phyloP scores from a whole-genome alignment of 805 yeast species.

The Brettanomyces sp. region DNA sequence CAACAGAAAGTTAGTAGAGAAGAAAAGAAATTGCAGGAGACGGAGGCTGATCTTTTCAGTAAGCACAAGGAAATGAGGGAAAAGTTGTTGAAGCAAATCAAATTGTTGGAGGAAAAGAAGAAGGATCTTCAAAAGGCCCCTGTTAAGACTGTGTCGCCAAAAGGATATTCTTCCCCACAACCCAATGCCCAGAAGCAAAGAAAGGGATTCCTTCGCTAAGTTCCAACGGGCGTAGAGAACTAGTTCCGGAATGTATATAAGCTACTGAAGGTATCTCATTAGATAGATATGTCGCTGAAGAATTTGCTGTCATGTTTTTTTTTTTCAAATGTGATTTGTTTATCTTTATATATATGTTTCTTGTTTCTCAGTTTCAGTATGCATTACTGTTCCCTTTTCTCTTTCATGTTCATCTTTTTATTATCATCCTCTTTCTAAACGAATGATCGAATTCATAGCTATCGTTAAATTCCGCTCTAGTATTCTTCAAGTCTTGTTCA shows the following conservation, averaged over 20 bases:
- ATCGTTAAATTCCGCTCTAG: no score
- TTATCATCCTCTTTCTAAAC: background rate
- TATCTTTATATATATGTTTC: no score
- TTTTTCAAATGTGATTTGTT: no score
- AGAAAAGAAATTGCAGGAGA: constrained; percentile 93
- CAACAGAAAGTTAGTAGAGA: constrained; percentile 93
- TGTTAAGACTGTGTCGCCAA: constrained; percentile 34
- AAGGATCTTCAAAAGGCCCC: constrained; percentile 57
- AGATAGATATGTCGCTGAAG: no score
- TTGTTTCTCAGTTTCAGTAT: no score
- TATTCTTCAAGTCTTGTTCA: no score
- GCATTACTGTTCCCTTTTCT: no score
- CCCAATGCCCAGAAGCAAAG: constrained; percentile 44
- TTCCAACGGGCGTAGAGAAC: no score
- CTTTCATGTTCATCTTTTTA: background rate
- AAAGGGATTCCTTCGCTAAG: constrained; percentile 65
- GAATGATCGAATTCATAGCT: no score
- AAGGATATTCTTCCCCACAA: constrained; percentile 1
- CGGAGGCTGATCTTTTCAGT: constrained; percentile 91
- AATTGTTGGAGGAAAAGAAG: constrained; percentile 86
- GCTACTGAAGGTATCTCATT: no score
- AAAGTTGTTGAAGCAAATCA: constrained; percentile 78
- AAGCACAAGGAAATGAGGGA: constrained; percentile 98
- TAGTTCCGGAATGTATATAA: no score
- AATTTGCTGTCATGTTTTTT: no score